Evolutionary conservation across 768 basidiomycete genomes (phyloP), one percentile per base, ranked within the genome.

Genomic region (Tricholoma flavovirens): DNA sequence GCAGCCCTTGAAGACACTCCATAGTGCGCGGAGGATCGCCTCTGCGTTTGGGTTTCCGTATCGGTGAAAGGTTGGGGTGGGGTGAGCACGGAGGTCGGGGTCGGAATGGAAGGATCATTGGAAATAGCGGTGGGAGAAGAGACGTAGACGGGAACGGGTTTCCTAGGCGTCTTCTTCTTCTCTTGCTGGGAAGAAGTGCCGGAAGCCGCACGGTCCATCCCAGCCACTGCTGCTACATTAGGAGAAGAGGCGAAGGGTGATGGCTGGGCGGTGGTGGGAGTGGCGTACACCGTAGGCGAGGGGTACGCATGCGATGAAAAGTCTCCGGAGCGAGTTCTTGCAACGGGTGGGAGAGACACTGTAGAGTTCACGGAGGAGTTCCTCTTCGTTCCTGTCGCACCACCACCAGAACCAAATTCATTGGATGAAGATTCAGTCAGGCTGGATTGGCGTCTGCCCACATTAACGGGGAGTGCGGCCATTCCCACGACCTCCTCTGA

Each of bases 111-210:
- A 52, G 26, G 17, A 19, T 24, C 32, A 29, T 24, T 17, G 26
- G 40, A 24, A 56, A 49, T 3, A n/a, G 42, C 26, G 55, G 32
- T 5, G 50, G 53, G 24, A 22, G 50, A 22, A 32, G 54, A 54
- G 7, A 43, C 21, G 48, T 66, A 66, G 1, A 51, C 60, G 3
- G 64, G 64, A 4, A 66, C 64, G 11, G 64, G 62, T 49, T 66
- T 66, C 29, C 64, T 59, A 19, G 58, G 32, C 12, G 60, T 58
- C 32, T 58, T 64, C n/a, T 32, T 40, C n/a, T 29, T 40, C 9
- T 55, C 38, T 33, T 30, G 33, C 43, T 48, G 54, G 12, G 46
- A 48, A 8, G 29, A 54, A 15, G 19, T 40, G 19, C 57, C 32
- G 4, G 49, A 54, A 15, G 56, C 30, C 9, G 53, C 52, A 22